A percentile compares a stretch with the other conserved stretches of the same genome.
These are phyloP conservation scores for Knoxdaviesia proteae DNA, from an alignment of 2,329 filamentous ascomycete species.

Conservation along the genomic window DNA sequence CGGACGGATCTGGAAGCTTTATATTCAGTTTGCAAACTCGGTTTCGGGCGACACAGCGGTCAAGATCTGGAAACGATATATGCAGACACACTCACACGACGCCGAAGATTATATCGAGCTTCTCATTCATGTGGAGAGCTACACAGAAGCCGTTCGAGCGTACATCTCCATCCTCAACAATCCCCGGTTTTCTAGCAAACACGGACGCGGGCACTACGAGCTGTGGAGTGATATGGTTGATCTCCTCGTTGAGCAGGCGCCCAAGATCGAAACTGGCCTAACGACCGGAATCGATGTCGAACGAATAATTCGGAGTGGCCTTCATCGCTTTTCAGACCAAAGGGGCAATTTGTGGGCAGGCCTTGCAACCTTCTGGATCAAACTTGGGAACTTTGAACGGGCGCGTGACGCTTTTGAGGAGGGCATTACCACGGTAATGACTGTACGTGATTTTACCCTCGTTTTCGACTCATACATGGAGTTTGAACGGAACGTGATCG, in stretches of 20 bases:
- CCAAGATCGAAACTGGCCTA: constrained; percentile 60
- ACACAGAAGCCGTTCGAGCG: constrained; percentile 74
- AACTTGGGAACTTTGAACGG: constrained; percentile 75
- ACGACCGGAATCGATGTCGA: constrained; percentile 79
- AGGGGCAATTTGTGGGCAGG: constrained; percentile 89
- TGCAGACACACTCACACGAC: constrained; percentile 92
- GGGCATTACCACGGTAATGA: constrained; percentile 95
- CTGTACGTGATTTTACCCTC: constrained; percentile 87
- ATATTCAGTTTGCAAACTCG: constrained; percentile 76
- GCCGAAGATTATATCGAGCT: constrained; percentile 89
- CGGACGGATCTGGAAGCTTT: constrained; percentile 84
- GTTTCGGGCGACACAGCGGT: constrained; percentile 79
- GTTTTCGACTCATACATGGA: constrained; percentile 94
- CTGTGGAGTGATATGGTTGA: constrained; percentile 98
- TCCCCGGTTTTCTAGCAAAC: constrained; percentile 72
- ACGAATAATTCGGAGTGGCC: constrained; percentile 78
- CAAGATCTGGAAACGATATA: constrained; percentile 85
- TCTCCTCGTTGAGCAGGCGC: constrained; percentile 74
- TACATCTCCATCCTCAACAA: constrained; percentile 91
- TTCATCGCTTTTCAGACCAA: constrained; percentile 79
- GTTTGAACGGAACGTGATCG: constrained; percentile 91
- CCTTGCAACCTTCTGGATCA: constrained; percentile 90
- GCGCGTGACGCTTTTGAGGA: constrained; percentile 90
- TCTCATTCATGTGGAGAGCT: constrained; percentile 58
- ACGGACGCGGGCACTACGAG: constrained; percentile 87